These are phyloP conservation scores for Lumnitzera littorea DNA, from an alignment of 345 rosid species.

Conservation along the genomic window DNA sequence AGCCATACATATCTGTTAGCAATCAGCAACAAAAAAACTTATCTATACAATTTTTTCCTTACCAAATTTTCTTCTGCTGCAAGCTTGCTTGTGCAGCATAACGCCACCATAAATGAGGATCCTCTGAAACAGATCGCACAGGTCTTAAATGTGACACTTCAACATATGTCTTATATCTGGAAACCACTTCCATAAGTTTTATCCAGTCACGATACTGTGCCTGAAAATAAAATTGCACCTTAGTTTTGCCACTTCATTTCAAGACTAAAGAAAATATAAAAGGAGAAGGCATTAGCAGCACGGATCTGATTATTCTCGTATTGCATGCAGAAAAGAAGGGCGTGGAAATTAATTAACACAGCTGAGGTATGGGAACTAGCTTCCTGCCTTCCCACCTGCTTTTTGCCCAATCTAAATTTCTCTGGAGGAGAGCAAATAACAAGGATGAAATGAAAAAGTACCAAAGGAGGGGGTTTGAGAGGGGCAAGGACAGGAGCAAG, in stretches of 20 bases:
- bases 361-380: too few relatives aligned
- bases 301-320: too few relatives aligned
- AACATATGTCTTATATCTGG: slow-evolving; percentile 69
- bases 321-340: too few relatives aligned
- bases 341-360: too few relatives aligned
- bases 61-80: slow-evolving; percentile 86
- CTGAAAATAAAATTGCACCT: slow-evolving; percentile 33
- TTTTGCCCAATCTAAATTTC: too few relatives aligned
- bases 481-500: too few relatives aligned
- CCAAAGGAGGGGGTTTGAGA: too few relatives aligned
- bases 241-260: neutral
- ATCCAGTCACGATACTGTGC: slow-evolving; percentile 97
- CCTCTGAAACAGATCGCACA: slow-evolving; percentile 55
- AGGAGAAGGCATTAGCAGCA: neutral
- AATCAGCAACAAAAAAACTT: neutral
- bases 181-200: slow-evolving; percentile 82
- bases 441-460: too few relatives aligned
- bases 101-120: slow-evolving; percentile 78
- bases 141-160: slow-evolving; percentile 96
- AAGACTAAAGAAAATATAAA: slow-evolving; percentile 1
- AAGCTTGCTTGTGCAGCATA: slow-evolving; percentile 85
- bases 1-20: too few relatives aligned
- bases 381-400: too few relatives aligned
- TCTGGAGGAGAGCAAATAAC: too few relatives aligned
- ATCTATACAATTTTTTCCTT: slow-evolving; percentile 4